phyloP scores from a whole-genome alignment of 2,329 filamentous ascomycete genomes.

The Aspergillus sp. region DNA sequence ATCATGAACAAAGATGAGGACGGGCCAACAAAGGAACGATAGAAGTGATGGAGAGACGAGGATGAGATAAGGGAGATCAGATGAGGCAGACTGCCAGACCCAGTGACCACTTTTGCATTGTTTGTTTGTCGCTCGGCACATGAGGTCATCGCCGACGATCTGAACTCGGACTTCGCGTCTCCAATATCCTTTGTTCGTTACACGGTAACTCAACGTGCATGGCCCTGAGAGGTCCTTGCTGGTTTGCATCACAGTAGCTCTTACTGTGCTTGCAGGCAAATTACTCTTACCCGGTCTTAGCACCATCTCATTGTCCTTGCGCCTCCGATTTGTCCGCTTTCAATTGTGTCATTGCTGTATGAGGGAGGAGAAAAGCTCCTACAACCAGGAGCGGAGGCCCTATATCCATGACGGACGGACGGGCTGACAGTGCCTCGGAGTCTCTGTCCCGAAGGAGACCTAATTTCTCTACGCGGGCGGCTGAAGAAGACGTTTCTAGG shows the following conservation, averaged over 20 bases:
- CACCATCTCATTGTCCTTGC: neutral
- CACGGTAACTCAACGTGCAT: constrained; percentile 2
- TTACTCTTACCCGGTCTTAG: neutral
- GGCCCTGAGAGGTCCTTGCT: neutral
- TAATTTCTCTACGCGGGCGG: constrained; percentile 42
- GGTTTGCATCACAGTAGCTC: neutral
- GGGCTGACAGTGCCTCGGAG: constrained; percentile 23
- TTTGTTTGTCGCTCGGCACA: constrained; percentile 27
- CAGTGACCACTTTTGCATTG: constrained; percentile 34
- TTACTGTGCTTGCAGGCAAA: constrained; percentile 1
- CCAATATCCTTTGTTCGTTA: neutral
- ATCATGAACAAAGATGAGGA: neutral
- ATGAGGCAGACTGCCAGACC: constrained; percentile 6
- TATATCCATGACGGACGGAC: constrained; percentile 27
- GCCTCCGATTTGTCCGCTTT: neutral
- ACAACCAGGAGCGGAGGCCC: constrained; percentile 6
- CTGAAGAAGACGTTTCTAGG: constrained; percentile 41
- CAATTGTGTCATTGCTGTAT: neutral
- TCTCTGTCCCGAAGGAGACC: constrained; percentile 39
- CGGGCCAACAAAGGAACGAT: neutral
- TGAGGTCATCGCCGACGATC: constrained; percentile 25
- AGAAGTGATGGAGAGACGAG: neutral
- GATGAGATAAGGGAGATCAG: neutral
- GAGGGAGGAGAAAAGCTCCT: constrained; percentile 2
- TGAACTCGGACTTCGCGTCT: neutral